phyloP scores from a whole-genome alignment of 2,329 filamentous ascomycete species.

The Calonectria pauciramosa region DNA sequence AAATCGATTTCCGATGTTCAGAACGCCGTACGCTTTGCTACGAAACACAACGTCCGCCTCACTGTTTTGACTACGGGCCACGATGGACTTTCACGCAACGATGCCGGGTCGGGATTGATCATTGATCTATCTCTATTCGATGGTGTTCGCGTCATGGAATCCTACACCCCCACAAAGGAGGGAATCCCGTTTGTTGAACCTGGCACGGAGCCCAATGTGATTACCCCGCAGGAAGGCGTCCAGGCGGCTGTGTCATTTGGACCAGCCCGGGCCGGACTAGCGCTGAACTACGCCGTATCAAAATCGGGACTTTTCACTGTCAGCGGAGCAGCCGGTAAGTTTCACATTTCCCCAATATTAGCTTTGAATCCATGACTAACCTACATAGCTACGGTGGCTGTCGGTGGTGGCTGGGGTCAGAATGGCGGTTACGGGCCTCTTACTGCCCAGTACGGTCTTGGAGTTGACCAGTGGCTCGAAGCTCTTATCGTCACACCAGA shows the following conservation, averaged over 20 bases:
- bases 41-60: neutral
- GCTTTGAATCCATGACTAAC: neutral
- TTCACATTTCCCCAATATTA: neutral
- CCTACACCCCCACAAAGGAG: neutral
- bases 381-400: neutral
- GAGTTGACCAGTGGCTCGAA: slow-evolving; percentile 16
- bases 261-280: neutral
- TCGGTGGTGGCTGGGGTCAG: slow-evolving; percentile 3
- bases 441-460: slow-evolving; percentile 10
- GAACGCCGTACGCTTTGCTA: neutral
- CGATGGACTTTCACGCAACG: neutral
- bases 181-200: neutral
- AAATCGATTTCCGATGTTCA: neutral
- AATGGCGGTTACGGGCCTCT: slow-evolving; percentile 9
- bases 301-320: neutral
- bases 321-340: neutral
- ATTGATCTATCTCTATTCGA: neutral
- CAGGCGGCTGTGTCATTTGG: neutral
- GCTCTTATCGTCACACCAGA: slow-evolving; percentile 2
- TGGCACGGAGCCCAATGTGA: neutral
- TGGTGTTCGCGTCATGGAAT: neutral
- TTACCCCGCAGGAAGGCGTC: neutral
- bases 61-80: neutral
- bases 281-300: neutral
- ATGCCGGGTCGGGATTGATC: neutral